A percentile compares a stretch with the other conserved stretches of the same genome.
Evolutionary conservation across 2,329 filamentous ascomycete species (phyloP).

Genomic region (Cladosporium sphaerospermum): DNA sequence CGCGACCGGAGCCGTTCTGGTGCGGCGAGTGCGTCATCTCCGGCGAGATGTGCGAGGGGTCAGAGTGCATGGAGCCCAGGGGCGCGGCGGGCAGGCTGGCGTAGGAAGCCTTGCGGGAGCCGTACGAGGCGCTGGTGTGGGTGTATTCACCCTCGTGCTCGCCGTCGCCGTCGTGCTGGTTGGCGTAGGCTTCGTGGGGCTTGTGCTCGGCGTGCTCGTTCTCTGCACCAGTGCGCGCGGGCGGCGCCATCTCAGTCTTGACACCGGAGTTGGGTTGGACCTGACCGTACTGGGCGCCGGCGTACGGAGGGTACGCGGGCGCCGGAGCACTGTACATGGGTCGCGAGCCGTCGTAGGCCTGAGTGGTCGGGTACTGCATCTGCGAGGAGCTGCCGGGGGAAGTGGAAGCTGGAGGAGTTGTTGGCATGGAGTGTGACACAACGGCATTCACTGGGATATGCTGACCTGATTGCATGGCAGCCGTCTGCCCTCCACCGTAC

Average conservation of each 20-base stretch:
- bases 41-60: conserved; percentile 69
- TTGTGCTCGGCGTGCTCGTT: conserved; percentile 62
- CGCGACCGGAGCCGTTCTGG: conserved; percentile 73
- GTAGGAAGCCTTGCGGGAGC: conserved; percentile 65
- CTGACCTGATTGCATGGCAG: conserved; percentile 54
- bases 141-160: conserved; percentile 69
- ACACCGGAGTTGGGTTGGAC: conserved; percentile 57
- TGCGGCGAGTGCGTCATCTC: conserved; percentile 83
- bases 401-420: conserved; percentile 72
- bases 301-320: conserved; percentile 49
- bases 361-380: conserved; percentile 70
- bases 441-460: conserved; percentile 59
- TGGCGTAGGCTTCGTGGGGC: conserved; percentile 54
- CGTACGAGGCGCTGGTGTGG: conserved; percentile 67
- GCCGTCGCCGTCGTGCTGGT: conserved; percentile 29
- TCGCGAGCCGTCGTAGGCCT: conserved; percentile 69
- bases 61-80: conserved; percentile 57
- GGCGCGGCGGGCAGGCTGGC: conserved; percentile 65
- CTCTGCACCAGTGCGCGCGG: conserved; percentile 56
- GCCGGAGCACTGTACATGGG: conserved; percentile 67
- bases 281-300: conserved; percentile 62
- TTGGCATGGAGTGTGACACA: conserved; percentile 69
- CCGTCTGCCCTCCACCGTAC: conserved; percentile 53
- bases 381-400: conserved; percentile 70
- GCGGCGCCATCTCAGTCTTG: conserved; percentile 81